phyloP scores from a whole-genome alignment of 495 filamentous ascomycete genomes.

The Talaromyces liani region DNA sequence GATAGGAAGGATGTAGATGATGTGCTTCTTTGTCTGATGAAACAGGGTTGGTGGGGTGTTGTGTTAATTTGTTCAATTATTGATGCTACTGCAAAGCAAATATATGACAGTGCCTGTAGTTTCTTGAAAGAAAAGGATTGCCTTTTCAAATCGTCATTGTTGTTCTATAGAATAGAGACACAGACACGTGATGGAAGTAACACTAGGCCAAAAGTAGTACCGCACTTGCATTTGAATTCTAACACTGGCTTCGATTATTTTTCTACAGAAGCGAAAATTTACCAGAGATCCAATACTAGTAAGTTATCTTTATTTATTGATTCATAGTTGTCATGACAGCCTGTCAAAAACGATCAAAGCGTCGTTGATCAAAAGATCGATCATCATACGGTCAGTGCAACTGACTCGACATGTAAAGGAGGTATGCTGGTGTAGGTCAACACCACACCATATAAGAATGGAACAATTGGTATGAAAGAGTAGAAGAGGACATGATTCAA shows the following conservation, averaged over 20 bases:
- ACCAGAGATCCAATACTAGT: not conserved
- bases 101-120: not conserved
- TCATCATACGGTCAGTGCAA: not conserved
- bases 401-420: slow-evolving; percentile 1
- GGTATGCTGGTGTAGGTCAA: not conserved
- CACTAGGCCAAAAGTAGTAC: not conserved
- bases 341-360: not conserved
- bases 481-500: slow-evolving; percentile 1
- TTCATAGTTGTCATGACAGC: slow-evolving; percentile 5
- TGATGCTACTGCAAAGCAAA: not conserved
- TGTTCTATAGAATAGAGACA: not conserved
- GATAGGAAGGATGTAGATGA: not conserved
- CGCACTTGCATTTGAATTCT: not conserved
- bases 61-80: not conserved
- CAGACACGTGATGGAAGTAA: not conserved
- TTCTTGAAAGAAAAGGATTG: not conserved
- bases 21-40: not conserved
- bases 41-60: not conserved
- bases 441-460: not conserved
- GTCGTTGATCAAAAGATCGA: not conserved
- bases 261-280: not conserved
- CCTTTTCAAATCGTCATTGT: not conserved
- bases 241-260: not conserved
- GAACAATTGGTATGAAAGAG: slow-evolving; percentile 1
- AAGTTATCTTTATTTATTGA: not conserved